Evolutionary conservation across 371 early-diverging fungal genomes (phyloP), one percentile per base, ranked within the genome.

Genomic region (Polyrhizophydium stewartii): DNA sequence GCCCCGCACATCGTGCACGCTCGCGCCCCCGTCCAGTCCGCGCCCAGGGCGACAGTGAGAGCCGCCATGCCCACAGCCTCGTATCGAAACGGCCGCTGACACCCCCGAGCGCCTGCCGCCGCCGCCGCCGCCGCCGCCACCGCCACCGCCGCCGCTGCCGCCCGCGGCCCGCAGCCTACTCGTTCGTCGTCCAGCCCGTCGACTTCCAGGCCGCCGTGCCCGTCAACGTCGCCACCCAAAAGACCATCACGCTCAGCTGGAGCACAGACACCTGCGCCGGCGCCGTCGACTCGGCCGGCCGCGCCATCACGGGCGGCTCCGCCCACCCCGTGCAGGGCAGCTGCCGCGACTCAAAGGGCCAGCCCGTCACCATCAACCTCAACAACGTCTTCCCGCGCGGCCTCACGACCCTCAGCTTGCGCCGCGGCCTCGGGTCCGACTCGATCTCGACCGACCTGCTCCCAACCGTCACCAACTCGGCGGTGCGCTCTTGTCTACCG

Each of bases 221-320:
- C 7, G 49, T 47, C 7, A 10, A 7, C 16, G 49, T 16, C 3
- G 25, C 22, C 22, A 47, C 49, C 28, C 3, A 3, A 13, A 10
- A 3, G 16, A 7, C 49, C 49, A 47, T 47, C 49, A 47, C 49
- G 25, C 28, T 59, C 10, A 40, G 50, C 28, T 59, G 59, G 59
- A 47, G 45, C 24, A 47, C 49, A 35, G 59, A 59, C 38, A 59
- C 59, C 50, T 59, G 59, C 38, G 59, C 59, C 7, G 59, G 59
- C 17, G 50, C 49, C 28, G 41, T 33, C 16, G 59, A 59, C 38
- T 40, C 45, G 2, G 13, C 13, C 50, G 59, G 59, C 31, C 41
- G 41, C 35, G 43, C 50, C 22, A 41, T 59, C 38, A 25, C 25
- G 3, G 32, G 50, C 38, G 53, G 49, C 49, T 7, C 49, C 7